phyloP scores from a whole-genome alignment of 176 grass and related monocot genomes.

The Canna indica region DNA sequence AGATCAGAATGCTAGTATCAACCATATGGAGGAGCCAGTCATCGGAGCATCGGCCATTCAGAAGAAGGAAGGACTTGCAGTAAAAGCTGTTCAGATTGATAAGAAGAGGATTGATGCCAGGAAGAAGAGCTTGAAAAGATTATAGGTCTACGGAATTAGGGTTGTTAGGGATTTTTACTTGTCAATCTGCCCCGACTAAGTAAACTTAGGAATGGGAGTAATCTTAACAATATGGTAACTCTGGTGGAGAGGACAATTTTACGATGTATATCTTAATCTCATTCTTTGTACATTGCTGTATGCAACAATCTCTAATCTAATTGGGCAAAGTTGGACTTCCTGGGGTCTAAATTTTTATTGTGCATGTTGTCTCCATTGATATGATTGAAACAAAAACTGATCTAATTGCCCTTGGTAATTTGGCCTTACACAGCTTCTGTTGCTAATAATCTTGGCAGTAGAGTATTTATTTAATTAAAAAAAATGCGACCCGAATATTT shows the following conservation, averaged over 20 bases:
- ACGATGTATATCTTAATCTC: slow-evolving; percentile 1
- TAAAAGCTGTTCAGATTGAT: slow-evolving; percentile 30
- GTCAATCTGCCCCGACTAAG: neutral
- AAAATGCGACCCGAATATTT: too few relatives aligned
- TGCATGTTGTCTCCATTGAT: too few relatives aligned
- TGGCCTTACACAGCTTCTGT: too few relatives aligned
- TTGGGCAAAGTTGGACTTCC: too few relatives aligned
- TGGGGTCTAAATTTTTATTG: too few relatives aligned
- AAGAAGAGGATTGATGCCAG: slow-evolving; percentile 84
- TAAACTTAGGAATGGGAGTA: neutral
- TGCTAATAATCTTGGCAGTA: too few relatives aligned
- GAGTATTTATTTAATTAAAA: too few relatives aligned
- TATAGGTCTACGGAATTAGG: slow-evolving; percentile 14
- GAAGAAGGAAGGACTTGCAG: slow-evolving; percentile 34
- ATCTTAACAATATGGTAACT: neutral
- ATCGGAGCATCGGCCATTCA: slow-evolving; percentile 28
- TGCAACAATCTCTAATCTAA: too few relatives aligned
- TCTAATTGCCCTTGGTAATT: too few relatives aligned
- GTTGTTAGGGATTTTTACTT: neutral
- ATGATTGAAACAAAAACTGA: too few relatives aligned
- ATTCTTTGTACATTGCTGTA: neutral
- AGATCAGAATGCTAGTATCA: slow-evolving; percentile 44
- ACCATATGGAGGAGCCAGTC: slow-evolving; percentile 11
- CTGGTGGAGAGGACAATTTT: neutral
- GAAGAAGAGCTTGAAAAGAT: slow-evolving; percentile 89